Base-by-base conservation (phyloP, 2,329 filamentous ascomycete genomes). In the Meredithiella fracta region DNA sequence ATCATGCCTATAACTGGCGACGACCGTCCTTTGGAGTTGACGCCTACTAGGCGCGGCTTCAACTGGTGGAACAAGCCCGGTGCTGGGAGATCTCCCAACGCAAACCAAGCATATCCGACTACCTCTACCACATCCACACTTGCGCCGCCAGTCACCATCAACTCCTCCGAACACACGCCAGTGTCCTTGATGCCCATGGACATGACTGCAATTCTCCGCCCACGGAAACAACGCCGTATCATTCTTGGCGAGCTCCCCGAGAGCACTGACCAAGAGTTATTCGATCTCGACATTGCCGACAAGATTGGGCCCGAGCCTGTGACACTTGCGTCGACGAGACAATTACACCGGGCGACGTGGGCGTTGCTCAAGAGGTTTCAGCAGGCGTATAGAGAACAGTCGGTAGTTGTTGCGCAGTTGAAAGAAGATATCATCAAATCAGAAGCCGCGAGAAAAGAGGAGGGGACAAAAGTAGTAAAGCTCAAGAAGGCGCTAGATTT, bases 401-500 rank as follows among this genome's bases (percentile, higher is more conserved):
- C 75, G 3, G 60, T 69, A 0, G 69, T 73, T n/a, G 65, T 78
- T 1, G 68, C 68, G 9, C 77, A 81, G 44, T 61, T 78, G 8
- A 78, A 82, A 63, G 71, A 71, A n/a, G 73, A 74, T 47, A 74
- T 72, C 0, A 69, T 76, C 60, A 62, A 62, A 14, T 79, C 82
- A 26, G 77, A 81, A 64, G 66, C 74, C 15, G 76, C 44, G n/a
- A 25, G 77, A 51, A 34, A 51, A 34, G 78, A 82, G 62, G 70
- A 74, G 17, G 70, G 75, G 55, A 74, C 72, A 3, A 71, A 77
- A 2, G 70, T 73, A 5, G 67, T 70, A 20, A 73, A 78, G 61
- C 69, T 83, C 42, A 78, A 77, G 64, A 69, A 72, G 61, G 79
- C 83, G 64, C 70, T 84, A 0, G 76, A 82, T 60, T 74, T 73